Evolutionary conservation across 202 grass and related monocot genomes (phyloP), one percentile per base, ranked within the genome.

Genomic region (Schoenoplectus triqueter): DNA sequence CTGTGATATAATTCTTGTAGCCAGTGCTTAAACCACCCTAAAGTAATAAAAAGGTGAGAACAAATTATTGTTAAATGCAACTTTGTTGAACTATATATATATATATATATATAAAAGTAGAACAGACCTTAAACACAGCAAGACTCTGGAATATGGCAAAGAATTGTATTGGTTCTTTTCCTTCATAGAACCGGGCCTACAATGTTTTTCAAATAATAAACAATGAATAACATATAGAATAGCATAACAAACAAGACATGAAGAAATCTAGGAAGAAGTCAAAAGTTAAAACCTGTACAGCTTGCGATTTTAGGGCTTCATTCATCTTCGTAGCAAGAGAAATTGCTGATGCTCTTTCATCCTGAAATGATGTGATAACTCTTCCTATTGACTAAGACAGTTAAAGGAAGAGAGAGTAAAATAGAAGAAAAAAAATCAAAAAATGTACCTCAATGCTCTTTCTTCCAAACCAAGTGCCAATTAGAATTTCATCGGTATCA

Each of bases 61-160:
- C 4, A 80, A 90, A 89, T 22, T 45, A 65, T 73, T 69, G 81
- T 46, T 46, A 45, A 66, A 82, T 82, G 18, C 44, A 71, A 42
- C 21, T 75, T 74, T 73, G 10, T 71, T 60, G 75, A 44, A 22
- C 14, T 67, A 86, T 45, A 55, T 31, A 21, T 3, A 47, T 72
- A 68, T 61, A 64, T 68, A 40, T 65, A 81, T 14, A 59, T n/a
- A 10, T n/a, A 72, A 82, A 82, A 15, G 79, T 57, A 75, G 77
- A 92, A 39, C 67, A 83, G 78, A 99, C 96, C 96, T 94, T 96
- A 73, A 88, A 96, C 20, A 95, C 73, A 85, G 92, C 86, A 83
- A 99, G 87, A 91, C 91, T 96, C 68, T 99, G 96, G 86, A 96
- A 96, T 89, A 95, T 99, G 69, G 88, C 86, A 80, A 94, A 99